Evolutionary conservation across 2,329 filamentous ascomycete genomes (phyloP), one percentile per base, ranked within the genome.

Genomic region (Aspergillus tamarii): DNA sequence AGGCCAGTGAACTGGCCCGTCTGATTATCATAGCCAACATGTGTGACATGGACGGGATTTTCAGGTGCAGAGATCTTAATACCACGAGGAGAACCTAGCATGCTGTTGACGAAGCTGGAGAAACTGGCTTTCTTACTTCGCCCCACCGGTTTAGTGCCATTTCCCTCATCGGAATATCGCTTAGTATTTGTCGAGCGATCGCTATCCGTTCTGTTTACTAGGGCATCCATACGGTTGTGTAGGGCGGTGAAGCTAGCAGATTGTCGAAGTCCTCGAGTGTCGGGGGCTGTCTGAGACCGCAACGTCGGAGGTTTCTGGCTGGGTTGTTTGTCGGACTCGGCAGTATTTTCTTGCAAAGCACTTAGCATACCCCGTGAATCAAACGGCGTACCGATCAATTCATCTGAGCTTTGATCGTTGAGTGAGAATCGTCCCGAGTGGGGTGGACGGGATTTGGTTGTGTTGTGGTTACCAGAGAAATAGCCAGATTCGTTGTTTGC

Each of bases 1-100:
- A 99, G 85, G 67, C 95, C 95, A 63, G 94, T 98, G 78, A 97
- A 99, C 81, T 97, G 92, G 69, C 95, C 95, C 4, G 95, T 98
- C 73, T 92, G 87, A 81, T 95, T 96, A 80, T 99, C 94, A 78
- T 97, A 97, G 71, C 94, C 94, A 69, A 99, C 95, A 79, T 99
- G 95, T 62, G 94, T 98, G 72, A 99, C 92, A 80, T 98, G 95
- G 64, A 98, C 93, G 56, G 95, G 95, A 73, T 99, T 98, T 79
- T 97, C 94, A 60, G 95, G 95, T 43, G 93, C 92, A n/a, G 95
- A 98, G 73, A 99, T 99, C 78, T 94, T 88, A 54, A 95, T 93
- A 68, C 93, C 92, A 79, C 94, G 92, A 59, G 92, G 93, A 41
- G 93, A 94, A 69, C 92, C 91, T 64, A 96, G 89, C 75, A 89